These are phyloP conservation scores for Aspergillus baeticus DNA, from an alignment of 495 filamentous ascomycete species.

Conservation along the genomic window DNA sequence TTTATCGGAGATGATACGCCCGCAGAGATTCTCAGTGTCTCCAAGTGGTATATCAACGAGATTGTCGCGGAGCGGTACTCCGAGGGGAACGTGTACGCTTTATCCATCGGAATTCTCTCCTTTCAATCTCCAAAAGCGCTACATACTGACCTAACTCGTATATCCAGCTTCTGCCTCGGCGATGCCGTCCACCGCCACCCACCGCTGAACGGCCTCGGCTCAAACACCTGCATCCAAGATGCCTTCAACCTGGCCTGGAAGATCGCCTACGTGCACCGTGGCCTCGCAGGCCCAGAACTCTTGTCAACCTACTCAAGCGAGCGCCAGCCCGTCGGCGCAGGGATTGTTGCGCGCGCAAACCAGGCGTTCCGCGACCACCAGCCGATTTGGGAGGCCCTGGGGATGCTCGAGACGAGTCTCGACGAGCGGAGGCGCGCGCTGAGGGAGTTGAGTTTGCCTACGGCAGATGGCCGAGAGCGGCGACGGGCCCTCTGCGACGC, in stretches of 20 bases:
- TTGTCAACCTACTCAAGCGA: constrained; percentile 43
- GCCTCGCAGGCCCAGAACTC: constrained; percentile 30
- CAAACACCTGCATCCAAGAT: constrained; percentile 53
- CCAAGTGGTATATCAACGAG: constrained; percentile 50
- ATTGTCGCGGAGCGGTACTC: constrained; percentile 41
- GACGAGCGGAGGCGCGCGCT: constrained; percentile 22
- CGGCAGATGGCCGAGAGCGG: neutral
- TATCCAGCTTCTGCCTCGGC: constrained; percentile 40
- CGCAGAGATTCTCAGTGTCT: constrained; percentile 41
- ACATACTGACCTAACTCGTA: no score
- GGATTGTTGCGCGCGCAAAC: constrained; percentile 34
- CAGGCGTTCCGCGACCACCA: constrained; percentile 39
- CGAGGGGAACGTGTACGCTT: neutral
- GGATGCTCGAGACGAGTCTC: constrained; percentile 25
- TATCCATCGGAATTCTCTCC: no score
- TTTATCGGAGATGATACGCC: constrained; percentile 51
- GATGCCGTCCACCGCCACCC: constrained; percentile 54
- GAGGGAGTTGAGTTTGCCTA: neutral
- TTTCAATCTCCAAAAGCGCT: no score
- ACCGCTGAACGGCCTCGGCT: constrained; percentile 46
- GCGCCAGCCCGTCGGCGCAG: constrained; percentile 43
- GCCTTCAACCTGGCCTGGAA: constrained; percentile 57
- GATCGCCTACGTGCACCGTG: constrained; percentile 44
- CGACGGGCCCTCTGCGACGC: constrained; percentile 11
- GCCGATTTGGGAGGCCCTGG: constrained; percentile 28